Evolutionary conservation across 805 yeast genomes (phyloP).

Genomic region (Alloascoidea hylecoeti): DNA sequence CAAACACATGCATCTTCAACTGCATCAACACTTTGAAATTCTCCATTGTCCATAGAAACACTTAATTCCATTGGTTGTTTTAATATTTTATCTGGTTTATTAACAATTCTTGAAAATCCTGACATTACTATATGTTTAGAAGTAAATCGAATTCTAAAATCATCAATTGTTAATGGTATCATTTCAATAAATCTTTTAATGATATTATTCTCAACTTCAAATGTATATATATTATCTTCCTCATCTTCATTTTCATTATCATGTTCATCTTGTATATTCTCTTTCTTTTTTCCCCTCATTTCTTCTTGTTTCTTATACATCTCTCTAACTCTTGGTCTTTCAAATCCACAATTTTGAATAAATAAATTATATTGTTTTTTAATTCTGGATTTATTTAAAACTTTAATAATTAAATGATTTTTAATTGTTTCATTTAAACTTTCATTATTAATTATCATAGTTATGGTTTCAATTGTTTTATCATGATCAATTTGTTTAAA

Average conservation of each 20-base stretch:
- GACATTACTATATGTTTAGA: neutral
- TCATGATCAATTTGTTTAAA: neutral
- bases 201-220: neutral
- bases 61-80: neutral
- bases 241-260: neutral
- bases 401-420: neutral
- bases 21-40: too few species aligned
- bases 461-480: neutral
- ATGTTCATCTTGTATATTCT: too few species aligned
- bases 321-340: neutral
- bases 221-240: neutral
- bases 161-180: neutral
- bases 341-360: neutral
- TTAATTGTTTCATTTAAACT: neutral
- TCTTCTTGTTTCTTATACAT: neutral
- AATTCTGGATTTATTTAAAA: neutral
- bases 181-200: neutral
- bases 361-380: slow-evolving; percentile 1
- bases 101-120: neutral
- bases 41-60: neutral
- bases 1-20: too few species aligned
- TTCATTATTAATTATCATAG: neutral
- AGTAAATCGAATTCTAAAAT: neutral
- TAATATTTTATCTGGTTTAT: neutral
- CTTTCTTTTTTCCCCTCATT: too few species aligned